These are phyloP conservation scores for Arthroderma sp. DNA, from an alignment of 2,329 filamentous ascomycete genomes.

Conservation along the genomic window DNA sequence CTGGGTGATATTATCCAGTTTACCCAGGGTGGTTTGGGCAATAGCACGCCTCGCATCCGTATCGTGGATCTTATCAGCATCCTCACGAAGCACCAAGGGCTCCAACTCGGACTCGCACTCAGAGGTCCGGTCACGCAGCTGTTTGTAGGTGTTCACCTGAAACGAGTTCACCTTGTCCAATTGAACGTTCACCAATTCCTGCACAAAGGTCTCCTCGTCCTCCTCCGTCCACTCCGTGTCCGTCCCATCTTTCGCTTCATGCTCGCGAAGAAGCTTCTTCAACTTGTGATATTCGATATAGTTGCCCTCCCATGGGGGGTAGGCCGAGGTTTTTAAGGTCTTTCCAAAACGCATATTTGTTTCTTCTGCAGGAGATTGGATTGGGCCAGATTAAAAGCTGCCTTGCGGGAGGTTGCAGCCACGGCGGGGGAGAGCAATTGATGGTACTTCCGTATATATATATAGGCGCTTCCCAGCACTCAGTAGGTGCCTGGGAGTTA, in stretches of 20 bases:
- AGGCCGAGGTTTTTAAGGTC: constrained; percentile 66
- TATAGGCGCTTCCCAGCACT: too few species aligned
- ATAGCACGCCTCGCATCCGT: constrained; percentile 35
- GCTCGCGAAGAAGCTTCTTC: constrained; percentile 75
- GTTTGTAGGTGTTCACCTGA: constrained; percentile 67
- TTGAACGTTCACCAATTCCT: constrained; percentile 88
- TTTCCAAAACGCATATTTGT: constrained; percentile 77
- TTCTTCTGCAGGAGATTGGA: background rate
- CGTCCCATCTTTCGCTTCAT: constrained; percentile 38
- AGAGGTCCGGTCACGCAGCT: constrained; percentile 68
- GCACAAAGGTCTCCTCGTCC: constrained; percentile 85
- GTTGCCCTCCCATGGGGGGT: constrained; percentile 78
- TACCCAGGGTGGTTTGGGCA: constrained; percentile 58
- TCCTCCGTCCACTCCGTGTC: constrained; percentile 76
- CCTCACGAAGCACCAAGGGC: constrained; percentile 34
- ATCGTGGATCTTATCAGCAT: constrained; percentile 21
- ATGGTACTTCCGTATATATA: too few species aligned
- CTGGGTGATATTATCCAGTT: constrained; percentile 62
- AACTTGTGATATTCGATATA: constrained; percentile 96
- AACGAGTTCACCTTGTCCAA: constrained; percentile 89
- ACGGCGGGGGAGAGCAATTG: too few species aligned
- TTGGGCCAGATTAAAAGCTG: too few species aligned
- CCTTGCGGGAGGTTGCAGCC: background rate
- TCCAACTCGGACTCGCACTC: constrained; percentile 54
- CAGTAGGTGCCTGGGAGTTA: too few species aligned